These are phyloP conservation scores for Aspergillus hortae DNA, from an alignment of 2,329 filamentous ascomycete genomes.

Conservation along the genomic window DNA sequence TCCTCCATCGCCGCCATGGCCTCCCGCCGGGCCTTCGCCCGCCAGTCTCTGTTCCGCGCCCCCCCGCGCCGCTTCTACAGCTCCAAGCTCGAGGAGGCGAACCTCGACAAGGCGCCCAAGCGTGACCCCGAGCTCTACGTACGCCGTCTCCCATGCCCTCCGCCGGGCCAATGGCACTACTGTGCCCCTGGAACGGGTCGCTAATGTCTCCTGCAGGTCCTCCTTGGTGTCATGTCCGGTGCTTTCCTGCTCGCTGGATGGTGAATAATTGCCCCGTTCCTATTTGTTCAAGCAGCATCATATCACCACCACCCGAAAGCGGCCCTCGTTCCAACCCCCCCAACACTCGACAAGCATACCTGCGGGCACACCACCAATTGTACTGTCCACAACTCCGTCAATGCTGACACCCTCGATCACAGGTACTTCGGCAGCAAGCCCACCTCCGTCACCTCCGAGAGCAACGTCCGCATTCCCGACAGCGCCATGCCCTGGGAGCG, in stretches of 20 bases:
- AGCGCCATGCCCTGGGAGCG: slow-evolving; percentile 90
- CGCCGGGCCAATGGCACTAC: too few relatives aligned
- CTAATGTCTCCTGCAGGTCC: slow-evolving; percentile 59
- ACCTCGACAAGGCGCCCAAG: slow-evolving; percentile 62
- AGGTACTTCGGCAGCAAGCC: slow-evolving; percentile 71
- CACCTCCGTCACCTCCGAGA: slow-evolving; percentile 79
- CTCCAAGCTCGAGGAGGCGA: slow-evolving; percentile 46
- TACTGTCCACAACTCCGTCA: slow-evolving; percentile 56
- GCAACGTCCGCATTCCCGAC: slow-evolving; percentile 67
- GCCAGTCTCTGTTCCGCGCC: slow-evolving; percentile 40
- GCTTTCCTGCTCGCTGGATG: slow-evolving; percentile 85
- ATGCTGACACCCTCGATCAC: slow-evolving; percentile 5
- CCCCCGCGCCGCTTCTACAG: slow-evolving; percentile 37
- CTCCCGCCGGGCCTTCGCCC: slow-evolving; percentile 40
- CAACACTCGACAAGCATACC: background rate
- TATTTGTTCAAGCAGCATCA: background rate
- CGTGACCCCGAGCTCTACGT: slow-evolving; percentile 73
- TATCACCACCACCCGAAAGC: slow-evolving; percentile 1
- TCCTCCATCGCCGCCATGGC: slow-evolving; percentile 41
- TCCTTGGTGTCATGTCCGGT: slow-evolving; percentile 85
- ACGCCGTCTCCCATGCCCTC: slow-evolving; percentile 30
- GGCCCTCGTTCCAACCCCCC: background rate
- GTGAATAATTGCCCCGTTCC: slow-evolving; percentile 31
- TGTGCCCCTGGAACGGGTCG: background rate
- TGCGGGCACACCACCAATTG: background rate